These are phyloP conservation scores for Epicoccum sorghinum DNA, from an alignment of 2,329 filamentous ascomycete genomes.

Conservation along the genomic window DNA sequence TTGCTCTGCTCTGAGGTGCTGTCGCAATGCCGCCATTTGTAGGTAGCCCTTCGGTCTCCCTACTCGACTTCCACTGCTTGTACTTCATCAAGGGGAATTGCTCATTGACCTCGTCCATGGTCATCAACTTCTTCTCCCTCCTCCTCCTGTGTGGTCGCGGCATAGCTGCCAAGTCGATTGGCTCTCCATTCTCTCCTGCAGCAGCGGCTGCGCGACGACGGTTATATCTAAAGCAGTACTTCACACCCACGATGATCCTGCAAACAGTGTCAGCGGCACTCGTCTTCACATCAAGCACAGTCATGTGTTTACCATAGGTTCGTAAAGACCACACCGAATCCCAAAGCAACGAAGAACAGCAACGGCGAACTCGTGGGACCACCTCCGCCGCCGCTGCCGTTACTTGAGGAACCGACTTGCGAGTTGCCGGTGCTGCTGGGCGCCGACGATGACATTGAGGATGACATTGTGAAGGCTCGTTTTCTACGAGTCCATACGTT, in stretches of 20 bases:
- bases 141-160: conserved; percentile 83
- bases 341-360: conserved; percentile 92
- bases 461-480: conserved; percentile 27
- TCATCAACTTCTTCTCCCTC: conserved; percentile 98
- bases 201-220: conserved; percentile 84
- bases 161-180: conserved; percentile 86
- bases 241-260: conserved; percentile 99
- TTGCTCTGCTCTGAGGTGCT: conserved; percentile 72
- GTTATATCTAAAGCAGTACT: conserved; percentile 99
- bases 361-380: conserved; percentile 73
- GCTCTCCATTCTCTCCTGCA: conserved; percentile 75
- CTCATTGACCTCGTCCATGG: conserved; percentile 98
- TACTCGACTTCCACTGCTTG: conserved; percentile 87
- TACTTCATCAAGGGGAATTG: conserved; percentile 96
- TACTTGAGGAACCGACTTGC: neutral
- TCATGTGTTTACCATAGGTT: conserved; percentile 82
- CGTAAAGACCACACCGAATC: conserved; percentile 97
- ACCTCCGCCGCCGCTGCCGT: conserved; percentile 38
- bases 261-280: conserved; percentile 28
- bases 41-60: conserved; percentile 82
- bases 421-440: conserved; percentile 1
- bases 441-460: conserved; percentile 20
- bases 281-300: neutral
- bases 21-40: conserved; percentile 80
- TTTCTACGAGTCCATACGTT: conserved; percentile 26